These are phyloP conservation scores for Antarctomyces pellizariae DNA, from an alignment of 495 filamentous ascomycete genomes.

Conservation along the genomic window DNA sequence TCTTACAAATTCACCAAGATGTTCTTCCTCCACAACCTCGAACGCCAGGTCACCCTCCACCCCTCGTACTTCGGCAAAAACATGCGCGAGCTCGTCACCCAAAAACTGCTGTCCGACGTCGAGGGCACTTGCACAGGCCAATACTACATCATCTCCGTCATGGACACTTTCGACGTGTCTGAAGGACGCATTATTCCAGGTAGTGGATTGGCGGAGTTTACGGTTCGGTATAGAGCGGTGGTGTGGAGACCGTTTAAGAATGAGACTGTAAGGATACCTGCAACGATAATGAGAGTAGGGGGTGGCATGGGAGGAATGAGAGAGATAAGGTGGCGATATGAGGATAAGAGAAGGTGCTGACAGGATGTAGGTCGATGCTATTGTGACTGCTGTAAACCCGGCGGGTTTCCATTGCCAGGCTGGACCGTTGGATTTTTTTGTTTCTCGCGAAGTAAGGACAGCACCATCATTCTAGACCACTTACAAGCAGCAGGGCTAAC, in stretches of 20 bases:
- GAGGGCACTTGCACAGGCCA: constrained; percentile 82
- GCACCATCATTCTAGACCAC: background rate
- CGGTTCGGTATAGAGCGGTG: constrained; percentile 78
- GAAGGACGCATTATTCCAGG: constrained; percentile 80
- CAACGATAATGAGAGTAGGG: too few species aligned
- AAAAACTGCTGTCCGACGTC: constrained; percentile 69
- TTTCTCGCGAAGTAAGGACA: constrained; percentile 54
- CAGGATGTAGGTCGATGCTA: constrained; percentile 74
- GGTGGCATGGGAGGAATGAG: too few species aligned
- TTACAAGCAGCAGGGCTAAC: constrained; percentile 3
- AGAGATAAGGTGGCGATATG: too few species aligned
- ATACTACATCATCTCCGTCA: constrained; percentile 89
- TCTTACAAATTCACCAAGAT: constrained; percentile 31
- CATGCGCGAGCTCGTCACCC: constrained; percentile 69
- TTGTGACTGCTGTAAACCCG: constrained; percentile 70
- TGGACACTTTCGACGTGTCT: constrained; percentile 81
- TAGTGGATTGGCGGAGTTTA: constrained; percentile 79
- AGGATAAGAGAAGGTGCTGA: too few species aligned
- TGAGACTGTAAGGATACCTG: constrained; percentile 59
- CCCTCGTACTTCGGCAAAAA: constrained; percentile 88
- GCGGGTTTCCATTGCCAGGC: constrained; percentile 85
- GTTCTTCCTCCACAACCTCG: constrained; percentile 95
- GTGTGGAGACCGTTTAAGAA: constrained; percentile 95
- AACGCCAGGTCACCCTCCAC: constrained; percentile 79
- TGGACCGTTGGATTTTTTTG: constrained; percentile 72